A percentile compares a stretch with the other conserved stretches of the same genome.
These are phyloP conservation scores for Leptographium procerum DNA, from an alignment of 2,329 filamentous ascomycete species.

Conservation along the genomic window DNA sequence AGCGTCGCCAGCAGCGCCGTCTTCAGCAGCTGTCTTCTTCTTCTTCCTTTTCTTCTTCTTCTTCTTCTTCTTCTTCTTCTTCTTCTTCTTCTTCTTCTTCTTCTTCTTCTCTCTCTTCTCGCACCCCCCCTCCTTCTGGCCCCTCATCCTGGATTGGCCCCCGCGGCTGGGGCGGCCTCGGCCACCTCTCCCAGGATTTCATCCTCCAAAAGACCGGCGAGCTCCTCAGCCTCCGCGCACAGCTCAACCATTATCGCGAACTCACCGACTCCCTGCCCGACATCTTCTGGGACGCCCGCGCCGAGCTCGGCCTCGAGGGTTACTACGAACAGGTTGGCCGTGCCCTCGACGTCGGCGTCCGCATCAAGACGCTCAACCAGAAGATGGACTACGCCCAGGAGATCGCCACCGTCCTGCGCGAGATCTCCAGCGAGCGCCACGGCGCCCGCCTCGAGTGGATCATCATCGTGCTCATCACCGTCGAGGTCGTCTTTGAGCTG, in stretches of 20 bases:
- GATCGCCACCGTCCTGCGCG: constrained; percentile 78
- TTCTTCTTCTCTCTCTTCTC: not conserved
- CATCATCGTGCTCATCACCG: constrained; percentile 85
- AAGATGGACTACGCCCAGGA: constrained; percentile 98
- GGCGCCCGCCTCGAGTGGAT: constrained; percentile 84
- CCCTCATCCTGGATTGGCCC: not conserved
- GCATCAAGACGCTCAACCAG: constrained; percentile 86
- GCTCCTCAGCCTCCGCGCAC: constrained; percentile 75
- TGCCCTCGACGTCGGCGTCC: constrained; percentile 79
- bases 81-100: constrained; percentile 5
- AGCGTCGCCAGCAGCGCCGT: constrained; percentile 25
- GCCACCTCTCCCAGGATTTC: constrained; percentile 57
- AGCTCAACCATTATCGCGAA: constrained; percentile 93
- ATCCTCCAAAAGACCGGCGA: constrained; percentile 92
- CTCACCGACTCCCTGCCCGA: constrained; percentile 91
- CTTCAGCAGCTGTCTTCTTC: not conserved
- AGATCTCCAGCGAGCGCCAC: constrained; percentile 84
- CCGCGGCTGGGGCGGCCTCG: constrained; percentile 20
- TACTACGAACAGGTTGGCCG: constrained; percentile 93
- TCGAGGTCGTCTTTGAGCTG: constrained; percentile 85
- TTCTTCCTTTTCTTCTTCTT: not conserved
- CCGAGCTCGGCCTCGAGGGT: constrained; percentile 80
- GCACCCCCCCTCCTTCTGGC: constrained; percentile 18
- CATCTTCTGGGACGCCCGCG: constrained; percentile 87
- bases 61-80: constrained; percentile 13